A percentile compares a stretch with the other conserved stretches of the same genome.
Conservation (phyloP, 108 stramenopile genomes). For the Bacterosira constricta region DNA sequence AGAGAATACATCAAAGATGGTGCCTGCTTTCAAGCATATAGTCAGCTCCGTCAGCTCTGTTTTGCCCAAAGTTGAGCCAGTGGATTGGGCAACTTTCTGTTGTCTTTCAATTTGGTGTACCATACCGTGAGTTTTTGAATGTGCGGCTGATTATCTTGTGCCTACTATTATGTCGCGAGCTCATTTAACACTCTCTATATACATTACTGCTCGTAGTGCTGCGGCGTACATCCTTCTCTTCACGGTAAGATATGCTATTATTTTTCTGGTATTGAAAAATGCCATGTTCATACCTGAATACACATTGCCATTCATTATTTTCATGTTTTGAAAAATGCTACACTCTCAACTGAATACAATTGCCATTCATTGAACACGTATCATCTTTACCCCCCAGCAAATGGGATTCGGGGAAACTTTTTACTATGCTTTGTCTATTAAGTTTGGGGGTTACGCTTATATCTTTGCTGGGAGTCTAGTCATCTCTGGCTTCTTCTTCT, state of each 20-base stretch:
- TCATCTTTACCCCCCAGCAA: constrained; percentile 8
- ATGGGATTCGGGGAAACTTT: constrained; percentile 50
- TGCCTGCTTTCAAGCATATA: not conserved
- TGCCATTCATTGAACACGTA: not conserved
- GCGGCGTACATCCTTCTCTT: constrained; percentile 26
- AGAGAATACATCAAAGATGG: not conserved
- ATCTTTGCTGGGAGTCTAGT: constrained; percentile 6
- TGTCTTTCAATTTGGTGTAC: constrained; percentile 39
- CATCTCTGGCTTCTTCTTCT: constrained; percentile 38
- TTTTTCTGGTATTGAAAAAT: no score
- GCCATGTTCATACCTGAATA: not conserved
- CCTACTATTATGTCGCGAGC: not conserved
- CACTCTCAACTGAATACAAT: not conserved
- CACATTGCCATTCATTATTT: not conserved
- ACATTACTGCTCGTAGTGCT: not conserved
- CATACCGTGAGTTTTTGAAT: constrained; percentile 41
- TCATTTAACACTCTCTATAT: not conserved
- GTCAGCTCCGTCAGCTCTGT: constrained; percentile 3
- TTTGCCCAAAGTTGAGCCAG: constrained; percentile 35
- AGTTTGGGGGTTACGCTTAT: constrained; percentile 30
- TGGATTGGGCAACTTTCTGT: constrained; percentile 35
- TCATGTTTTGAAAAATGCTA: not conserved
- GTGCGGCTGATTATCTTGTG: no score
- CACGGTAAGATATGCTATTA: constrained; percentile 13
- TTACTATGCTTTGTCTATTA: constrained; percentile 42